Conservation (phyloP, 2,329 filamentous ascomycete genomes). For the Lecanicillium sp. region DNA sequence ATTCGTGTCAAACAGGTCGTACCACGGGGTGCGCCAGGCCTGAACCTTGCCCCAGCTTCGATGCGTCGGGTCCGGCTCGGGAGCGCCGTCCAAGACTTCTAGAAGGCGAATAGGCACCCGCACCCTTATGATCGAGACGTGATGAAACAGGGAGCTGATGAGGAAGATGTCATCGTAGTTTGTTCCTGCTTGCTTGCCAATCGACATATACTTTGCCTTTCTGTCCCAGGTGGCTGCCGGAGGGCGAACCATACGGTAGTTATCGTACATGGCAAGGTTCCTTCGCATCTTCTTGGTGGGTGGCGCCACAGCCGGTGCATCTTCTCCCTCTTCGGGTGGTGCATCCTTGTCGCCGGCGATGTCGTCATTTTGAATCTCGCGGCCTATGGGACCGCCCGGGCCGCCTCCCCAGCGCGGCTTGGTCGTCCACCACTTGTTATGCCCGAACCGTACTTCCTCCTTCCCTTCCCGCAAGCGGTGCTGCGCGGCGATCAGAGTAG, state of each 20-base stretch:
- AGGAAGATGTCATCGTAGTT: constrained; percentile 57
- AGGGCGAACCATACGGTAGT: constrained; percentile 55
- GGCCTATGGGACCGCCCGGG: constrained; percentile 55
- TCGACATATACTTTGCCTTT: constrained; percentile 51
- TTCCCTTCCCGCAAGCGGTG: constrained; percentile 55
- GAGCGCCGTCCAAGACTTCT: constrained; percentile 44
- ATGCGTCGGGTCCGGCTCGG: constrained; percentile 26
- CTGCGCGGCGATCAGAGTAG: constrained; percentile 57
- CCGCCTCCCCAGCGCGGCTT: constrained; percentile 59
- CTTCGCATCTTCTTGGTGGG: constrained; percentile 46
- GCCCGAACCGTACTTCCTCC: constrained; percentile 49
- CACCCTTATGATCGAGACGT: constrained; percentile 51
- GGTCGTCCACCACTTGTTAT: constrained; percentile 56
- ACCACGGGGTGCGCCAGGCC: constrained; percentile 56
- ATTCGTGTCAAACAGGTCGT: constrained; percentile 49
- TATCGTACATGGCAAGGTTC: constrained; percentile 54
- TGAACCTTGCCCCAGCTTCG: constrained; percentile 47
- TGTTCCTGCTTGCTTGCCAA: constrained; percentile 43
- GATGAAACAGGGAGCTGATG: constrained; percentile 54
- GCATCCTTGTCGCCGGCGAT: constrained; percentile 42
- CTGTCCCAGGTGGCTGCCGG: constrained; percentile 55
- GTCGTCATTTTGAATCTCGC: constrained; percentile 48
- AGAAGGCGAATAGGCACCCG: constrained; percentile 51
- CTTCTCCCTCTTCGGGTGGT: constrained; percentile 22
- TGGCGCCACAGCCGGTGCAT: constrained; percentile 21